These are phyloP conservation scores for Apiotrichum domesticum DNA, from an alignment of 1,284 basidiomycete species.

Conservation along the genomic window DNA sequence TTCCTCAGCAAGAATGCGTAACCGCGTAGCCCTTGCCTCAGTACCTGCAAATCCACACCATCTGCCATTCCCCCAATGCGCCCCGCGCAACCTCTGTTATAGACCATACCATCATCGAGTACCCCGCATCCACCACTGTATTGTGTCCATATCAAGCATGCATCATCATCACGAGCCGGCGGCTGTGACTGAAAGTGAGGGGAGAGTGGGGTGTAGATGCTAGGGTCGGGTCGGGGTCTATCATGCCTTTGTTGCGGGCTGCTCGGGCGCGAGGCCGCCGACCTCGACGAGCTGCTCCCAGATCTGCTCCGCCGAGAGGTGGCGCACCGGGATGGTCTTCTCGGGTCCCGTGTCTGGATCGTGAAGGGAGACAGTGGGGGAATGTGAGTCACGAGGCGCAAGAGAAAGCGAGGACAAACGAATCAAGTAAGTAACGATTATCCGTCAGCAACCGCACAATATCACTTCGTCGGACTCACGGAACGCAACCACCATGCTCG, in stretches of 20 bases:
- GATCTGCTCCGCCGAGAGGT: conserved; percentile 24
- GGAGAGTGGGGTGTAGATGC: background rate
- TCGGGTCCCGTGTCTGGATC: conserved; percentile 16
- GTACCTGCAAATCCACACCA: too few relatives aligned
- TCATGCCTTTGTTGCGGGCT: background rate
- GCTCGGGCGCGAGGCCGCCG: background rate
- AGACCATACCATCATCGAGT: conserved; percentile 2
- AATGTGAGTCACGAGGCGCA: too few relatives aligned
- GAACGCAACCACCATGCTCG: conserved; percentile 25
- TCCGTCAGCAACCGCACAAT: too few relatives aligned
- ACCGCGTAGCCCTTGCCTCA: too few relatives aligned
- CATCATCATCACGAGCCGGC: conserved; percentile 6
- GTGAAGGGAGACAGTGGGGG: background rate
- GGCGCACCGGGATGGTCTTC: conserved; percentile 22
- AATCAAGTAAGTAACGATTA: background rate
- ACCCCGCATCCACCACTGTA: conserved; percentile 4
- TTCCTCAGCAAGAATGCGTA: conserved; percentile 52
- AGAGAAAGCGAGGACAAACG: background rate
- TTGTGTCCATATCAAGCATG: conserved; percentile 14
- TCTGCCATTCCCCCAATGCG: too few relatives aligned
- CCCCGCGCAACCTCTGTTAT: background rate
- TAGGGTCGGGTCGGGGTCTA: background rate
- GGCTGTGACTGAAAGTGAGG: background rate
- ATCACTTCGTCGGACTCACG: conserved; percentile 17
- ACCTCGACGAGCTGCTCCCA: conserved; percentile 17